Evolutionary conservation across 2,329 filamentous ascomycete genomes (phyloP), one percentile per base, ranked within the genome.

Genomic region (Myriangium duriaei): DNA sequence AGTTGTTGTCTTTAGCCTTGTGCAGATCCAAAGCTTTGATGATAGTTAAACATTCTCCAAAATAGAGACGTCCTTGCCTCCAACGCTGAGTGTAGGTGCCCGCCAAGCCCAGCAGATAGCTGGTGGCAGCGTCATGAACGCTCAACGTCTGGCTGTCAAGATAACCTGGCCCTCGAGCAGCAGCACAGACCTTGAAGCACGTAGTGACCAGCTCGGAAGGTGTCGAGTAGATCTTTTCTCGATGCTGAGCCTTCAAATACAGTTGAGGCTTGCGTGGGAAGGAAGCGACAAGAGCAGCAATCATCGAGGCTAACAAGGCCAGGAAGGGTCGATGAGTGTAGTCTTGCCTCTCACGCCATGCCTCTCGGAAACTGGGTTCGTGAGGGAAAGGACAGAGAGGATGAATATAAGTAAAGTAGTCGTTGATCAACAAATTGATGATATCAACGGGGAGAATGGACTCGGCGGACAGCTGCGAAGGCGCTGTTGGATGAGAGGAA

Each of bases 351-450:
- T 69, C 69, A 5, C 68, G 67, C 55, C 84, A 81, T 1, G 75
- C 75, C 44, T 75, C 70, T 14, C 80, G 71, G 54, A 87, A 86
- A 3, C 79, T 81, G 0, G 80, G 79, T 52, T 86, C 79, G 55
- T 87, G 81, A 0, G 81, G 81, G 41, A 87, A 86, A 0, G 81
- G 81, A 41, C 73, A 74, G 6, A 87, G 67, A 1, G 81, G 81
- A 49, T 86, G 79, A 37, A 86, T 79, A 54, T 85, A 85, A 12
- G 78, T 84, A 59, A 86, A 87, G 67, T 83, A 87, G 60, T 87
- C 81, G 54, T 86, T 79, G 41, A 87, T 72, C 11, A 86, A 65
- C 2, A 79, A 67, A 49, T 79, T 70, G 37, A 87, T 62, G 9
- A 79, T 74, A 5, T 73, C 70, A 56, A 79, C 67, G 0, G 81